Evolutionary conservation across 2,329 filamentous ascomycete species (phyloP), one percentile per base, ranked within the genome.

Genomic region (Tympanopsis confertula): DNA sequence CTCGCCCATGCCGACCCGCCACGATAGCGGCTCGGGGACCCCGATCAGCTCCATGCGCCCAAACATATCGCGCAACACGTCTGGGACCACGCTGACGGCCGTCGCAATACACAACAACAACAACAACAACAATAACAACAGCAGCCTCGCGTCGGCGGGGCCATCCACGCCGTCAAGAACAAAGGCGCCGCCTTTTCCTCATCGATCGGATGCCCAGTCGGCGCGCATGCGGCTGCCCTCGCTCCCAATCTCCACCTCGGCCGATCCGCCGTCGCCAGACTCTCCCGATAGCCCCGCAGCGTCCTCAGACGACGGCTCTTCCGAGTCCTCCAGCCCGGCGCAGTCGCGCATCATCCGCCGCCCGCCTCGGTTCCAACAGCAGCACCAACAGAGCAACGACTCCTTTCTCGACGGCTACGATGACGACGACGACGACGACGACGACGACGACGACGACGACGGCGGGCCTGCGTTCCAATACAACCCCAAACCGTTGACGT

Each of bases 311-410:
- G 1, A 53, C 55, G 1, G 57, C 56, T 0, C 56, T 0, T 54
- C 54, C 0, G 49, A 45, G 1, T 53, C 62, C 19, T 74, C 68
- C 1, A 65, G 63, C 43, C 68, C 69, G 0, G 71, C 67, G 3
- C 68, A 76, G 48, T 77, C 71, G 13, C 65, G 72, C 39, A 75
- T 77, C 44, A 75, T 77, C 47, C 68, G 70, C 17, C 68, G 73
- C 2, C 73, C 73, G 3, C 72, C 73, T 10, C 63, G 69, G 15
- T 74, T 68, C 40, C 60, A 65, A 36, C 41, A 41, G 44, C 50
- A 20, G 43, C 49, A 48, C 35, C 49, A 50, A 38, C 30, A 66
- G n/a, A 52, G 50, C 12, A 47, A 49, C 3, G 52, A 49, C n/a
- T 49, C 48, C 4, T 63, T 62, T 20, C 22, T n/a, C 7, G 7